Percentiles rank a stretch among this genome's conserved stretches.
Conservation (phyloP, 75 land plant genomes). For the Ceratopteris richardii region DNA sequence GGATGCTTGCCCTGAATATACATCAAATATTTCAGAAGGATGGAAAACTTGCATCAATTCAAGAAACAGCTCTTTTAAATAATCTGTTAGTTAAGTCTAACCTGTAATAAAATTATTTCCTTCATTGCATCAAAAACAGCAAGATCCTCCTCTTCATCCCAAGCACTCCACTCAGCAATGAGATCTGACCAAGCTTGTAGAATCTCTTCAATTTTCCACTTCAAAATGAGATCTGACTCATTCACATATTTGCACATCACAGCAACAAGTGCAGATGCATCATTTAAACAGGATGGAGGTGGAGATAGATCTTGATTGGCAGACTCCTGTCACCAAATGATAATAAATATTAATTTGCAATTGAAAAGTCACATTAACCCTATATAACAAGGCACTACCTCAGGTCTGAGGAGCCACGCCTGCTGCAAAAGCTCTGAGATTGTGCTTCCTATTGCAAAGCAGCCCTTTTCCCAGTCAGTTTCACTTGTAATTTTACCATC, state of each 20-base stretch:
- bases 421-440: conserved; percentile 57
- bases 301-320: conserved; percentile 20
- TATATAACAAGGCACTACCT: conserved; percentile 10
- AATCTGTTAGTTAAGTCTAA: not conserved
- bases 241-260: conserved; percentile 31
- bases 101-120: conserved; percentile 40
- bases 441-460: conserved; percentile 30
- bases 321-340: conserved; percentile 27
- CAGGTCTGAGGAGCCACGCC: conserved; percentile 45
- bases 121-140: conserved; percentile 58
- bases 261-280: conserved; percentile 56
- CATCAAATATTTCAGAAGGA: too few species aligned
- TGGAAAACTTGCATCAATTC: too few species aligned
- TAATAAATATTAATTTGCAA: too few species aligned
- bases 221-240: conserved; percentile 7
- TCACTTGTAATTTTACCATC: conserved; percentile 18
- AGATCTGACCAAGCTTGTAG: conserved; percentile 57
- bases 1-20: conserved; percentile 35
- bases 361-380: too few species aligned
- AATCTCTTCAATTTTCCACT: conserved; percentile 42
- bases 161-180: conserved; percentile 68
- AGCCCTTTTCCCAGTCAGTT: conserved; percentile 33
- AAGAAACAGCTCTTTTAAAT: too few species aligned
- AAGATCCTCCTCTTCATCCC: conserved; percentile 82
- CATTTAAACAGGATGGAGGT: conserved; percentile 61